Conservation (phyloP, 1,284 basidiomycete species). For the Cryptococcus hybrid region DNA sequence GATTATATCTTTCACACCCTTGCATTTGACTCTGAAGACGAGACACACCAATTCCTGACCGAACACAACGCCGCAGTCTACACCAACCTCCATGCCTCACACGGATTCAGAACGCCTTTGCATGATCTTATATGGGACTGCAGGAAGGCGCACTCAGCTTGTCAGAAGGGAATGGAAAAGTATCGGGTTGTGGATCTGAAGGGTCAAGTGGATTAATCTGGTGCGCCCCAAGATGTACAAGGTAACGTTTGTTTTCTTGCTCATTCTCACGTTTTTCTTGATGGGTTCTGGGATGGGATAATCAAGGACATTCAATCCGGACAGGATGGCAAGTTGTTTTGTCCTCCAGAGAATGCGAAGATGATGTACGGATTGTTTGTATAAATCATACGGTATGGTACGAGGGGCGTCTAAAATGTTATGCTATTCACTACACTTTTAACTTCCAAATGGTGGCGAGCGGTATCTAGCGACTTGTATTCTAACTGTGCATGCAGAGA, state of each 20-base stretch:
- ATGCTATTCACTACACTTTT: neutral
- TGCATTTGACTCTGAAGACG: constrained; percentile 69
- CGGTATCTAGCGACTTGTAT: no score
- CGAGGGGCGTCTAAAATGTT: neutral
- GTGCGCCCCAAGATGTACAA: neutral
- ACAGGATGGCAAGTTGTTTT: no score
- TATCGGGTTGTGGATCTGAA: constrained; percentile 57
- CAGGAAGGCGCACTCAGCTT: constrained; percentile 50
- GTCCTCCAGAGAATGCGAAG: no score
- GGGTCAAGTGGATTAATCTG: constrained; percentile 51
- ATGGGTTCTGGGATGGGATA: no score
- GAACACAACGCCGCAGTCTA: constrained; percentile 70
- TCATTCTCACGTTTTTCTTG: no score
- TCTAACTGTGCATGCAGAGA: no score
- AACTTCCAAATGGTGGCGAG: no score
- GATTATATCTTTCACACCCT: constrained; percentile 75
- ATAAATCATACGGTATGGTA: no score
- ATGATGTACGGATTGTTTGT: no score
- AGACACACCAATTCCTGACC: constrained; percentile 68
- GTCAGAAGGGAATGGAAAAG: constrained; percentile 49
- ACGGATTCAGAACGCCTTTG: constrained; percentile 20
- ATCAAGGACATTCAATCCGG: no score
- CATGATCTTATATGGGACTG: constrained; percentile 52
- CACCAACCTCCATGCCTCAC: constrained; percentile 43
- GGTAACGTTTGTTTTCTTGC: no score